phyloP scores from a whole-genome alignment of 2,329 filamentous ascomycete genomes.

The Colletotrichum sp. region DNA sequence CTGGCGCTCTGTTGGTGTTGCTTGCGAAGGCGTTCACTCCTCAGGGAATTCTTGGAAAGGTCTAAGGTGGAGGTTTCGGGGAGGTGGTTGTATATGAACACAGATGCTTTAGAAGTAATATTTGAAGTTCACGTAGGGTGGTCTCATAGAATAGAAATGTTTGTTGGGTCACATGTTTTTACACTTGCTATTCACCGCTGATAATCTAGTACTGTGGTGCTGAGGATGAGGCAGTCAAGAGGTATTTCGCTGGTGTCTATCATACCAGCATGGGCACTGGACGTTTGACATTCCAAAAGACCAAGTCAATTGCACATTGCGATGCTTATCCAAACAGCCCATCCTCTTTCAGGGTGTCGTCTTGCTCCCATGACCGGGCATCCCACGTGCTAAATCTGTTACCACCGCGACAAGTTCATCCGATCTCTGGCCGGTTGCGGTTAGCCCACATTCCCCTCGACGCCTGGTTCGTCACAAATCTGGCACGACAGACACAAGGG shows the following conservation, averaged over 20 bases:
- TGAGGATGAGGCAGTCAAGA: background rate
- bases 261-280: background rate
- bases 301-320: background rate
- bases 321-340: background rate
- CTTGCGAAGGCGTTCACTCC: background rate
- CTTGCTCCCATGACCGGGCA: background rate
- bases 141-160: background rate
- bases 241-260: background rate
- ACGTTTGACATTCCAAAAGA: background rate
- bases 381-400: background rate
- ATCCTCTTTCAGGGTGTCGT: background rate
- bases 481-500: background rate
- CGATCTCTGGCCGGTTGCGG: background rate
- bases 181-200: background rate
- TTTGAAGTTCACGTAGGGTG: background rate
- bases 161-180: background rate
- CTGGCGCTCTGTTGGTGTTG: background rate
- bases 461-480: background rate
- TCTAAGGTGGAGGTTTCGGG: background rate
- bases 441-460: background rate
- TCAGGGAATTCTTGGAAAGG: background rate
- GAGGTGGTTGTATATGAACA: rapidly evolving
- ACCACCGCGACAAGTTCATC: background rate
- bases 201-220: background rate
- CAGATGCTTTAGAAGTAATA: background rate